Evolutionary conservation across 768 basidiomycete genomes (phyloP).

Genomic region (Dictyophora rubrovolvata): DNA sequence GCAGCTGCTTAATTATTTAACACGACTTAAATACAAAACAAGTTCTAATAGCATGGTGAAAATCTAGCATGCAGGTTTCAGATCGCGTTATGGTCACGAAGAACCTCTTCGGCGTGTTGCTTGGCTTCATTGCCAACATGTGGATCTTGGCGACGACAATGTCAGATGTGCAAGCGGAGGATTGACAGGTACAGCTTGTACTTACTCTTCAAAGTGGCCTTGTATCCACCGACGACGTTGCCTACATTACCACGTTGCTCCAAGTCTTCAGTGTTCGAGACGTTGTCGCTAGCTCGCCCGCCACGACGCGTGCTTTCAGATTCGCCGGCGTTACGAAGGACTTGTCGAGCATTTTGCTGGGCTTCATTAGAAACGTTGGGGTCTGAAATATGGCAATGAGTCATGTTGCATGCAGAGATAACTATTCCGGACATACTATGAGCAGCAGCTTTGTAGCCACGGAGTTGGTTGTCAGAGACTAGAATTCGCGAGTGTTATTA

Average conservation of each 20-base stretch:
- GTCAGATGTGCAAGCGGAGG: background rate
- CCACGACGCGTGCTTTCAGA: background rate
- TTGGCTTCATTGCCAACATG: background rate
- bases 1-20: background rate
- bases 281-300: background rate
- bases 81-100: background rate
- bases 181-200: too few relatives aligned
- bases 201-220: background rate
- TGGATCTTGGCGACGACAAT: background rate
- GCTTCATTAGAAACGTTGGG: background rate
- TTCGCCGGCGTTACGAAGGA: background rate
- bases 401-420: background rate
- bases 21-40: background rate
- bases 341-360: background rate
- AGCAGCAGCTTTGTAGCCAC: slow-evolving; percentile 1
- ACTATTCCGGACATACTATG: background rate
- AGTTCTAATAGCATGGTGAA: background rate
- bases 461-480: background rate
- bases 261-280: background rate
- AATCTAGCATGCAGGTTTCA: background rate
- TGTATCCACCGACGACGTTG: background rate
- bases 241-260: background rate
- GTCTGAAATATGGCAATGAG: background rate
- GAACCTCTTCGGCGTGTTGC: background rate
- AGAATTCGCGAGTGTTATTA: background rate